Evolutionary conservation across 129 eudicot genomes (phyloP).

Genomic region (Artemisia tridentata): DNA sequence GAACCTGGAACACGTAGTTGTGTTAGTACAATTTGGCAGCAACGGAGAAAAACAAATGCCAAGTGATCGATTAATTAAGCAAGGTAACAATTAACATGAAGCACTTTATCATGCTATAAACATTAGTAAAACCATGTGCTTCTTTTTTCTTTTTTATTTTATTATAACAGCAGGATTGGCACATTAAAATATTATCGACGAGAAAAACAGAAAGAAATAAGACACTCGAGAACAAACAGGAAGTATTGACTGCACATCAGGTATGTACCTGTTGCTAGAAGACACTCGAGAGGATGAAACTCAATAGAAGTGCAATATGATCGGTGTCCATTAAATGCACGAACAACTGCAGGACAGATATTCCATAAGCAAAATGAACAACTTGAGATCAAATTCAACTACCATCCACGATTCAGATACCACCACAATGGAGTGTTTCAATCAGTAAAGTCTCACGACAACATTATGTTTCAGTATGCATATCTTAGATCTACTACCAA

Average conservation of each 20-base stretch:
- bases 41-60: neutral
- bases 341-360: slow-evolving; percentile 55
- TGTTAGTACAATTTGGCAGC: slow-evolving; percentile 9
- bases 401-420: neutral
- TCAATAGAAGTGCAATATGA: slow-evolving; percentile 84
- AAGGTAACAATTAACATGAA: neutral
- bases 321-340: slow-evolving; percentile 86
- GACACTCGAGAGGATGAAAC: slow-evolving; percentile 94
- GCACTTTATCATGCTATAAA: too few relatives aligned
- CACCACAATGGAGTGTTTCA: neutral
- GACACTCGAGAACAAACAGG: neutral
- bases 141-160: neutral
- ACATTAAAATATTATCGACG: too few relatives aligned
- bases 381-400: slow-evolving; percentile 7
- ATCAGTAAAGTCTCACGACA: neutral
- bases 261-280: slow-evolving; percentile 38
- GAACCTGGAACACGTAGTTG: slow-evolving; percentile 52
- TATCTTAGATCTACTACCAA: slow-evolving; percentile 7
- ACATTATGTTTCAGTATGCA: slow-evolving; percentile 17
- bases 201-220: too few relatives aligned
- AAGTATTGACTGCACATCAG: neutral
- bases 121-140: neutral
- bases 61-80: neutral
- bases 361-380: neutral
- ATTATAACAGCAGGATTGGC: too few relatives aligned